phyloP scores from a whole-genome alignment of 1,284 basidiomycete species.

The Fomitopsis palustris region DNA sequence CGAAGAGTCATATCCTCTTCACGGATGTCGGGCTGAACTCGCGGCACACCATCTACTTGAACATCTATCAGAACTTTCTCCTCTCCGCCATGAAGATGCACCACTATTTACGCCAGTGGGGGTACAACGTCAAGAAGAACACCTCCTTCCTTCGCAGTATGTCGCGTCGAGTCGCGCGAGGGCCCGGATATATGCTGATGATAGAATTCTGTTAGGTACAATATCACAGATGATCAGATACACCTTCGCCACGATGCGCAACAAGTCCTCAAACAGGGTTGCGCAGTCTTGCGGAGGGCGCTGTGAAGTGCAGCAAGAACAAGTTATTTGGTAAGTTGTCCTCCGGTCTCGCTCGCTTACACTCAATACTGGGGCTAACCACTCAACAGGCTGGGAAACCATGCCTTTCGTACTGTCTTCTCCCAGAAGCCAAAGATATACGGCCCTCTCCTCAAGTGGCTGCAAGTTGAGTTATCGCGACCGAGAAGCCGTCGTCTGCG shows the following conservation, averaged over 20 bases:
- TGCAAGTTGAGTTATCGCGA: constrained; percentile 49
- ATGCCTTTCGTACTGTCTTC: constrained; percentile 71
- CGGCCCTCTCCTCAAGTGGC: constrained; percentile 38
- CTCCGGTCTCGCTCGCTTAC: constrained; percentile 21
- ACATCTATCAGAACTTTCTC: constrained; percentile 87
- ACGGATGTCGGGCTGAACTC: constrained; percentile 77
- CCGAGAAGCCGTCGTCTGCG: constrained; percentile 39
- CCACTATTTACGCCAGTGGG: constrained; percentile 70
- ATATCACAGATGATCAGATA: constrained; percentile 58
- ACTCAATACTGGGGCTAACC: not conserved
- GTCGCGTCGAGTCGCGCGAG: constrained; percentile 18
- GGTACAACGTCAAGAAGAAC: constrained; percentile 40
- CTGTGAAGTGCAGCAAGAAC: constrained; percentile 43
- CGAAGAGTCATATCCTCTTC: constrained; percentile 71
- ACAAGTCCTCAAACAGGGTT: constrained; percentile 42
- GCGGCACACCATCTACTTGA: constrained; percentile 60
- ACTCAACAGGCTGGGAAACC: constrained; percentile 68
- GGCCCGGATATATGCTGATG: not conserved
- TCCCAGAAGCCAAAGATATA: constrained; percentile 52
- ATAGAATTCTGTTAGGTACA: constrained; percentile 37
- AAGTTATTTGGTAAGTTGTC: constrained; percentile 59
- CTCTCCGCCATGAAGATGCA: constrained; percentile 88
- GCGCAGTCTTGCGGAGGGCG: constrained; percentile 35
- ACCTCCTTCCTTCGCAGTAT: constrained; percentile 51
- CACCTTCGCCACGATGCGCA: constrained; percentile 49